A percentile compares a stretch with the other conserved stretches of the same genome.
Evolutionary conservation across 148 eudicot genomes (phyloP).

Genomic region (Camellia lanceoleosa): DNA sequence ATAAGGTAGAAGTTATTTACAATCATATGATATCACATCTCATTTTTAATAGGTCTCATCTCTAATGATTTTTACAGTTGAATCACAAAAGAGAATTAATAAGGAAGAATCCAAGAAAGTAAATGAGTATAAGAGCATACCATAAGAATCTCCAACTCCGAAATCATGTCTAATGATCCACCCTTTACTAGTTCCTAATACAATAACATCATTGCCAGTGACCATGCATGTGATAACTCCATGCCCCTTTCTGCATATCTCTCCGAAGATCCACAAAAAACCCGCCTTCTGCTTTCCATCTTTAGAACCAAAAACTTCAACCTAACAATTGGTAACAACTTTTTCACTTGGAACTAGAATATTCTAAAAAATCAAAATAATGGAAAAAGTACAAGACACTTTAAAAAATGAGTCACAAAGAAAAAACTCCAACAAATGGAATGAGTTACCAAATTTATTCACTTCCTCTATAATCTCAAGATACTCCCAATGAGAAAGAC

Average conservation of each 20-base stretch:
- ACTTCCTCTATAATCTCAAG: no score
- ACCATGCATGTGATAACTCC: slow-evolving; percentile 97
- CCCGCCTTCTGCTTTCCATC: slow-evolving; percentile 62
- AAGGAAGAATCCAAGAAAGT: not conserved
- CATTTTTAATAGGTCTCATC: not conserved
- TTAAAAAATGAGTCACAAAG: no score
- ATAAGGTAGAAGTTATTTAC: not conserved
- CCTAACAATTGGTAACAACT: slow-evolving; percentile 9
- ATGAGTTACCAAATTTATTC: no score
- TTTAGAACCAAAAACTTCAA: slow-evolving; percentile 13
- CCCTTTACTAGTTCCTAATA: slow-evolving; percentile 85
- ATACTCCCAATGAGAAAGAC: no score
- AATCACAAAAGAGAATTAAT: not conserved
- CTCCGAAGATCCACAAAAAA: slow-evolving; percentile 87
- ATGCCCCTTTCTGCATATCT: slow-evolving; percentile 73
- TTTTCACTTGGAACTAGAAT: no score
- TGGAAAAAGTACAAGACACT: no score
- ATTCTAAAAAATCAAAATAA: no score
- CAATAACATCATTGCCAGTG: slow-evolving; percentile 93
- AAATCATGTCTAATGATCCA: slow-evolving; percentile 91
- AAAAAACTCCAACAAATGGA: no score
- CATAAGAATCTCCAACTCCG: slow-evolving; percentile 76
- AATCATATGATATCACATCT: not conserved
- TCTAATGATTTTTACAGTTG: not conserved
- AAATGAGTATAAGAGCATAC: slow-evolving; percentile 30